These are phyloP conservation scores for Bruguiera sexangula DNA, from an alignment of 345 rosid genomes.

Conservation along the genomic window DNA sequence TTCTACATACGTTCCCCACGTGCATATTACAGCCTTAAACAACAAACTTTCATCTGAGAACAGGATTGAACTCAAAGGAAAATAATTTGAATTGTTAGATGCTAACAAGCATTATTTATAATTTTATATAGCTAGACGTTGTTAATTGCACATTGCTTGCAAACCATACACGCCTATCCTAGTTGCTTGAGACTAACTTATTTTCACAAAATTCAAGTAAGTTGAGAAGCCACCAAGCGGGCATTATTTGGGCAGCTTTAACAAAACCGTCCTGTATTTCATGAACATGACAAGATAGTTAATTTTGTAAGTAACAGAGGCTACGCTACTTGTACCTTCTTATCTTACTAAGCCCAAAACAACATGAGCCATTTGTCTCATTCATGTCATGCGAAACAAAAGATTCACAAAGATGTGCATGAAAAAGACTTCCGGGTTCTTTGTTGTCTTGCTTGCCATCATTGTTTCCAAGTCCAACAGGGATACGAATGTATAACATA, in stretches of 20 bases:
- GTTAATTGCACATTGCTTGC: not conserved
- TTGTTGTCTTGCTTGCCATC: not conserved
- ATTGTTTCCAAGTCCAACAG: not conserved
- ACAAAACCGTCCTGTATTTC: too few species aligned
- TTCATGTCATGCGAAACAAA: not conserved
- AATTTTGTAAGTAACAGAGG: too few species aligned
- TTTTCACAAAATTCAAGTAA: too few species aligned
- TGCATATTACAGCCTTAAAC: not conserved
- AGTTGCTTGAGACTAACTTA: too few species aligned
- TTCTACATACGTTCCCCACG: not conserved
- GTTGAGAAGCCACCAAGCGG: too few species aligned
- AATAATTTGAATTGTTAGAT: not conserved
- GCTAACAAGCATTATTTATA: not conserved
- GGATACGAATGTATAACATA: not conserved
- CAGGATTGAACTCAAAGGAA: not conserved
- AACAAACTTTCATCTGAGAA: not conserved
- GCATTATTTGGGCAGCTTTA: too few species aligned
- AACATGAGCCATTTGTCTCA: not conserved
- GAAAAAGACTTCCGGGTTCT: not conserved
- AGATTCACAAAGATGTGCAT: not conserved
- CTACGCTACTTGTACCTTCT: too few species aligned
- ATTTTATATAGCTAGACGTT: not conserved
- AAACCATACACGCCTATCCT: not conserved
- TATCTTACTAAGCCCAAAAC: not conserved
- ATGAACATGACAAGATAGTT: too few species aligned